Conservation (phyloP, 2,329 filamentous ascomycete genomes). For the Periconia digitata region DNA sequence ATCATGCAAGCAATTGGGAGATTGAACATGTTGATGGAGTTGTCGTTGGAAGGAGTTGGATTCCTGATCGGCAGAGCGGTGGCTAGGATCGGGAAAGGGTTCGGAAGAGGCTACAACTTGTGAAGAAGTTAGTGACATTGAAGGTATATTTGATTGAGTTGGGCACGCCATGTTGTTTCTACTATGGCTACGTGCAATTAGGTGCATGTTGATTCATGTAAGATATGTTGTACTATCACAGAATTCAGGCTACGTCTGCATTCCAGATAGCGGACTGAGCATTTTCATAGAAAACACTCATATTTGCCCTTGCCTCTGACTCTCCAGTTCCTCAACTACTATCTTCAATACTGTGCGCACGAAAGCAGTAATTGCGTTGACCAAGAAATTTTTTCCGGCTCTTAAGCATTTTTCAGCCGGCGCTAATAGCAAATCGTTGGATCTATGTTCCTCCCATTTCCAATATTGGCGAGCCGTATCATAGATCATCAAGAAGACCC, state of each 20-base stretch:
- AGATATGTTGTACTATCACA: too few relatives aligned
- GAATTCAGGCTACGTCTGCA: too few relatives aligned
- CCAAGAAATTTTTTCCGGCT: neutral
- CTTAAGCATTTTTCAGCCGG: neutral
- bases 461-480: neutral
- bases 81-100: neutral
- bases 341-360: neutral
- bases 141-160: neutral
- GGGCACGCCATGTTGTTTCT: too few relatives aligned
- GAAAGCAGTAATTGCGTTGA: neutral
- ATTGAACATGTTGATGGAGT: neutral
- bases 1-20: neutral
- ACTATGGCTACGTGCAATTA: too few relatives aligned
- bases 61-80: neutral
- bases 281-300: too few relatives aligned
- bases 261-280: too few relatives aligned
- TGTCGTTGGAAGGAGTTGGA: neutral
- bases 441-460: neutral
- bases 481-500: neutral
- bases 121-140: too few relatives aligned
- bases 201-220: too few relatives aligned
- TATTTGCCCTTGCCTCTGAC: too few relatives aligned
- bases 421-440: neutral
- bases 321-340: neutral
- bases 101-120: neutral